Conservation (phyloP, 192 early-diverging fungal species). For the Spizellomyces sp. region DNA sequence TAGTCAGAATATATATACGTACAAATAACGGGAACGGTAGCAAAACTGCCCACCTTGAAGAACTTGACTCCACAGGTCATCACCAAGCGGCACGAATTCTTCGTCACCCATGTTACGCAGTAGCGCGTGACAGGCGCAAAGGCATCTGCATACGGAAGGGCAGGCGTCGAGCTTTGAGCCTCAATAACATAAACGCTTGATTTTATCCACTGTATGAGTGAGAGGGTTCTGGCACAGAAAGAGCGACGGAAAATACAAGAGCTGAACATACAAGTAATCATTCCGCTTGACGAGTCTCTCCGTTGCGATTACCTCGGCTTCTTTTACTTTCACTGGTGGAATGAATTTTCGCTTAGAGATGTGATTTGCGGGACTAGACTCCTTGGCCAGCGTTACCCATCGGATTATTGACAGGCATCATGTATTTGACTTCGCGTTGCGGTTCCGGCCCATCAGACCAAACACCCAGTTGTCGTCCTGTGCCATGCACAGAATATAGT, state of each 20-base stretch:
- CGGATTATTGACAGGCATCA: constrained; percentile 73
- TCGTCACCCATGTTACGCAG: constrained; percentile 67
- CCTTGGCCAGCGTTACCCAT: constrained; percentile 49
- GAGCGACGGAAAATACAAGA: too few species aligned
- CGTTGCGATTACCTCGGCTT: constrained; percentile 63
- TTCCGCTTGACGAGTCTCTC: constrained; percentile 56
- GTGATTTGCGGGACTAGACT: neutral
- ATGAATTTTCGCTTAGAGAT: neutral
- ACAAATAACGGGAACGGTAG: constrained; percentile 1
- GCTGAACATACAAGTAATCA: constrained; percentile 54
- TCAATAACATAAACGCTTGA: constrained; percentile 50
- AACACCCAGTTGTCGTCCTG: neutral
- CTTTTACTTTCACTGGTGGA: constrained; percentile 65
- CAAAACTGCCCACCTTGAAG: constrained; percentile 40
- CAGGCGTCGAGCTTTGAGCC: constrained; percentile 49
- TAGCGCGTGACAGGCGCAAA: constrained; percentile 64
- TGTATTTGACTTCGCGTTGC: constrained; percentile 54
- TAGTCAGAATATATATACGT: too few species aligned
- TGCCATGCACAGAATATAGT: too few species aligned
- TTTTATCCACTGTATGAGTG: neutral
- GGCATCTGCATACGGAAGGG: constrained; percentile 70
- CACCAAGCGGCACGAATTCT: constrained; percentile 52
- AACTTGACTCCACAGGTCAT: constrained; percentile 65
- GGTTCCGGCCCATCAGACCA: neutral
- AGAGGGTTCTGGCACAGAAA: neutral